Evolutionary conservation across 345 rosid species (phyloP).

Genomic region (Salix exigua): DNA sequence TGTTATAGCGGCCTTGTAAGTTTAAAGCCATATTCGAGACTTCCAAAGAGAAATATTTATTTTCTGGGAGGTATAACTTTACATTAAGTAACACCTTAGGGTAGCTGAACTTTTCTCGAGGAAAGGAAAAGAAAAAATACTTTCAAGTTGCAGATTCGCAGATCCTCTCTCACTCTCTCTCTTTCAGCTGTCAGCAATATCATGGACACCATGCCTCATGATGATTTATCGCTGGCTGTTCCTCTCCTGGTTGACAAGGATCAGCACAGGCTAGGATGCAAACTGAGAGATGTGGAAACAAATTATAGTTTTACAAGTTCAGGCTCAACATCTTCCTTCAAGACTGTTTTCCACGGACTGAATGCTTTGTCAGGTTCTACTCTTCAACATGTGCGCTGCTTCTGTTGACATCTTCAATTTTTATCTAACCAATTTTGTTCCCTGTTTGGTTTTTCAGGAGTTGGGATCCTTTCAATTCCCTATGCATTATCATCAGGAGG

Average conservation of each 20-base stretch:
- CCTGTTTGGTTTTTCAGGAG: constrained; percentile 42
- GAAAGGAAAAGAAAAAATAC: too few relatives aligned
- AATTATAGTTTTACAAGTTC: background rate
- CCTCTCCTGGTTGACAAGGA: constrained; percentile 19
- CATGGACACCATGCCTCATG: background rate
- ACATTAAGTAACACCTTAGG: too few relatives aligned
- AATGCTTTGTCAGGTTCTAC: constrained; percentile 68
- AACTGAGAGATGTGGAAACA: constrained; percentile 32
- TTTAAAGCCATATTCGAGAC: too few relatives aligned
- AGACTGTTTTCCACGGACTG: constrained; percentile 58
- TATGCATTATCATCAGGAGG: constrained; percentile 90
- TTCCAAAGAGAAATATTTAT: too few relatives aligned
- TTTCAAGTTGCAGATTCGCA: too few relatives aligned
- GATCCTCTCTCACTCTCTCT: too few relatives aligned
- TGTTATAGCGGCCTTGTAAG: too few relatives aligned
- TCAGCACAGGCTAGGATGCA: background rate
- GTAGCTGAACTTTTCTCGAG: too few relatives aligned
- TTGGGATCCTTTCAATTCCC: constrained; percentile 79
- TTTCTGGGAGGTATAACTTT: too few relatives aligned
- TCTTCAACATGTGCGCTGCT: background rate
- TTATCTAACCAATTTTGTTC: background rate
- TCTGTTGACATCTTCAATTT: background rate
- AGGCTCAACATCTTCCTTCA: constrained; percentile 42
- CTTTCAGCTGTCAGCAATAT: background rate
- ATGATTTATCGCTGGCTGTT: constrained; percentile 4